phyloP scores from a whole-genome alignment of 2,329 filamentous ascomycete species.

The Colletotrichum sp. region DNA sequence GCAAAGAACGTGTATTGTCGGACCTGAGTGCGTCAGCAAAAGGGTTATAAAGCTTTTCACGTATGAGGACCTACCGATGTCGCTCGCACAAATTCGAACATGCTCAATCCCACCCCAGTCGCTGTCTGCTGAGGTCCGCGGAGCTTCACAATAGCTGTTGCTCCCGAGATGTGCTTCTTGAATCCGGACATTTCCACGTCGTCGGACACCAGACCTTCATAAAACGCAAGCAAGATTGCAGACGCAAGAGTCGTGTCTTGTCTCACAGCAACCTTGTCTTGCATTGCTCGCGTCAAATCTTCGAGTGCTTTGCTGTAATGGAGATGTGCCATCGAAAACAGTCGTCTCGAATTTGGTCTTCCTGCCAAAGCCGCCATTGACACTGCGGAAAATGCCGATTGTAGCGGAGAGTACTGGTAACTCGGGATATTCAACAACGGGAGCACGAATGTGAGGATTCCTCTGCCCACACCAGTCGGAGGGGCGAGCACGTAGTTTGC shows the following conservation, averaged over 20 bases:
- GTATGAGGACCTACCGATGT: conserved; percentile 20
- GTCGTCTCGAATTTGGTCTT: conserved; percentile 23
- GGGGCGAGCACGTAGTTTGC: conserved; percentile 27
- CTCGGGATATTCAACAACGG: conserved; percentile 22
- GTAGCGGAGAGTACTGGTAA: conserved; percentile 23
- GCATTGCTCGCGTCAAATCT: conserved; percentile 24
- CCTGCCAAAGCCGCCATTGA: conserved; percentile 27
- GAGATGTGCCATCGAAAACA: conserved; percentile 22
- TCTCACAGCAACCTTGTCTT: conserved; percentile 20
- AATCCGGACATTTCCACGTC: conserved; percentile 22
- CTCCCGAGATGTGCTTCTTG: conserved; percentile 26
- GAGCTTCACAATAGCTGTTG: conserved; percentile 25
- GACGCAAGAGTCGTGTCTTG: conserved; percentile 25
- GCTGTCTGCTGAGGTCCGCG: conserved; percentile 20
- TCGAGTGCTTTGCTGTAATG: conserved; percentile 26
- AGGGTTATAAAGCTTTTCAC: neutral
- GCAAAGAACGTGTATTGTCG: conserved; percentile 28
- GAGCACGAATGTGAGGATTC: conserved; percentile 25
- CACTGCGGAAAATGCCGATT: conserved; percentile 25
- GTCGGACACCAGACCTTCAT: conserved; percentile 25
- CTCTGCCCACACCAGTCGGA: conserved; percentile 20
- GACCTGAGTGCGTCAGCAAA: conserved; percentile 7
- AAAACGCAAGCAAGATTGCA: conserved; percentile 26
- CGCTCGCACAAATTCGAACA: conserved; percentile 28
- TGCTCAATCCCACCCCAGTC: conserved; percentile 23